Base-by-base conservation (phyloP, 192 early-diverging fungal species). In the Dissophora ornata region DNA sequence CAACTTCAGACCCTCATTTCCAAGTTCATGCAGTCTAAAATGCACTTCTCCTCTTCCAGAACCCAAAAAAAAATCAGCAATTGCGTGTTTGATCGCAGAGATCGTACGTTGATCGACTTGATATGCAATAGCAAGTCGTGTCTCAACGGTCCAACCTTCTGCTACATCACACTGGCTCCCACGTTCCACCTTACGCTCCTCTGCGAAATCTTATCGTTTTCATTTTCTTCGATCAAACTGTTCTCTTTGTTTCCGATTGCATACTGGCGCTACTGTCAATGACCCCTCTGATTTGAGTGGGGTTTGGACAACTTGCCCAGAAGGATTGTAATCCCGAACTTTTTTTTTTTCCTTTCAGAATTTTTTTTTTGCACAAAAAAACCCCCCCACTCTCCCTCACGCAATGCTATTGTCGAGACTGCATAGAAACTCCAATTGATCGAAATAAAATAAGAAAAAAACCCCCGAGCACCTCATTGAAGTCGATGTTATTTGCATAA, bases 291-390 rank as follows among this genome's bases (percentile, higher is more conserved):
- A n/a, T n/a, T n/a, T n/a, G n/a, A n/a, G n/a, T n/a, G n/a, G n/a
- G n/a, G n/a, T n/a, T n/a, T n/a, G n/a, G n/a, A n/a, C 44, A 10
- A 45, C 4, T 4, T 12, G 44, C 44, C 15, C 44, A 16, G 44
- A n/a, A 45, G 44, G 44, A 45, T n/a, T n/a, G 44, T n/a, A 45
- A 45, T 45, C 44, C 44, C 44, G 44, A 5, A n/a, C n/a, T n/a
- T 45, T 45, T 45, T 45, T 45, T 45, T 45, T 16, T 5, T 38
- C 36, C 5, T 38, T 5, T 38, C 5, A 5, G 36, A 38, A 9
- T 5, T 38, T 12, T 38, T 38, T 38, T 38, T n/a, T 45, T 45
- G 44, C 44, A 45, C 44, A 45, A 9, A 45, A 45, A 45, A 45
- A 45, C 6, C 4, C 12, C 10, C 6, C 44, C 6, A 4, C 4